A percentile compares a stretch with the other conserved stretches of the same genome.
These are phyloP conservation scores for Posidonia australis DNA, from an alignment of 106 monocot species.

Conservation along the genomic window DNA sequence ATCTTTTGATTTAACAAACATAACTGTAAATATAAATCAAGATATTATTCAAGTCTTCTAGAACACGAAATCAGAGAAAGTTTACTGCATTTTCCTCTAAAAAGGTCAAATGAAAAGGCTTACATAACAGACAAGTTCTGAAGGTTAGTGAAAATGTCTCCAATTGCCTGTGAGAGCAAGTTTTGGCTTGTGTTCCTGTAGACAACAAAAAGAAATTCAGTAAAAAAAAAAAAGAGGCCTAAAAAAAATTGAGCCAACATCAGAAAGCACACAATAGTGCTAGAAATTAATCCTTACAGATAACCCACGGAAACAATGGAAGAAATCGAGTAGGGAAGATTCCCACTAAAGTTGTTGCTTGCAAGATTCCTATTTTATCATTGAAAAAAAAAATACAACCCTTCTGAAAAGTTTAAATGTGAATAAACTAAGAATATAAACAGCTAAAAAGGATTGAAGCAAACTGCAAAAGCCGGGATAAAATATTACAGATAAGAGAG, in stretches of 20 bases:
- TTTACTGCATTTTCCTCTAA: no score
- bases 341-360: slow-evolving; percentile 58
- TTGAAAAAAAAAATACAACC: background rate
- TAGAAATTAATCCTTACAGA: slow-evolving; percentile 35
- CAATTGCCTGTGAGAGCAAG: slow-evolving; percentile 45
- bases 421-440: no score
- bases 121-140: slow-evolving; percentile 58
- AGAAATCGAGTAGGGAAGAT: slow-evolving; percentile 74
- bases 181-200: slow-evolving; percentile 78
- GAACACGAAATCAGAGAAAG: no score
- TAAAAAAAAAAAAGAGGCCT: no score
- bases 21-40: no score
- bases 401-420: no score
- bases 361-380: slow-evolving; percentile 66
- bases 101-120: slow-evolving; percentile 31
- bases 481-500: slow-evolving; percentile 56
- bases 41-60: no score
- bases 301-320: slow-evolving; percentile 53
- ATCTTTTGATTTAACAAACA: no score
- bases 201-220: background rate
- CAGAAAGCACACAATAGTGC: no score
- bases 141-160: slow-evolving; percentile 57
- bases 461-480: background rate
- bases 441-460: background rate
- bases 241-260: no score